These are phyloP conservation scores for Ampelomyces quisqualis DNA, from an alignment of 2,329 filamentous ascomycete genomes.

Conservation along the genomic window DNA sequence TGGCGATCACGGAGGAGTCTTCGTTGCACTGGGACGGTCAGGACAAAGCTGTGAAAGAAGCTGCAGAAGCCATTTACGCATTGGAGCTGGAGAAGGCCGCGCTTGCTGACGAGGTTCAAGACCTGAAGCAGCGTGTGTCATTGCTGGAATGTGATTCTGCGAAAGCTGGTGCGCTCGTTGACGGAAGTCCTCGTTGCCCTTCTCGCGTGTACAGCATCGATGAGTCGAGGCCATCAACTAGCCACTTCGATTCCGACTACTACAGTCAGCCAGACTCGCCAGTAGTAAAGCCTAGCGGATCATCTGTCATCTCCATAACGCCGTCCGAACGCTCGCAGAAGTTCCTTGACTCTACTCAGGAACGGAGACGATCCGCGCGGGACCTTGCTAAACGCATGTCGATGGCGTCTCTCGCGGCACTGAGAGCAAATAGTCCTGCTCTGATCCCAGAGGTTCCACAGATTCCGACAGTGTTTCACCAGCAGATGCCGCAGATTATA, in stretches of 20 bases:
- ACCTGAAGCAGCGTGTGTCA: conserved; percentile 23
- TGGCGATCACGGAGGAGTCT: conserved; percentile 31
- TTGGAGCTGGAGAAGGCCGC: conserved; percentile 31
- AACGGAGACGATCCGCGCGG: conserved; percentile 26
- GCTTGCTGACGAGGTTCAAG: conserved; percentile 25
- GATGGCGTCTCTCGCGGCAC: conserved; percentile 28
- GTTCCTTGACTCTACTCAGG: conserved; percentile 31
- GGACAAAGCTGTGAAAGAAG: conserved; percentile 35
- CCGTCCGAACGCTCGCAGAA: conserved; percentile 35
- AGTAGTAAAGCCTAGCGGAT: conserved; percentile 21
- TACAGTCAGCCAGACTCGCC: conserved; percentile 41
- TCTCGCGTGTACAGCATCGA: conserved; percentile 37
- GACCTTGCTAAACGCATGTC: conserved; percentile 37
- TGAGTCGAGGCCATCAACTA: conserved; percentile 40
- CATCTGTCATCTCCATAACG: conserved; percentile 16
- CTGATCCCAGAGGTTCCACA: conserved; percentile 23
- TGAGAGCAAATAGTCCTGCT: conserved; percentile 12
- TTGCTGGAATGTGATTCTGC: conserved; percentile 15
- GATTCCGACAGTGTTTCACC: conserved; percentile 4
- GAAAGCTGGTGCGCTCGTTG: conserved; percentile 13
- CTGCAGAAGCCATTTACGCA: conserved; percentile 34
- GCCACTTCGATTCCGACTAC: conserved; percentile 41
- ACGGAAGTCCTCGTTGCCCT: conserved; percentile 20
- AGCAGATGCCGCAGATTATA: conserved; percentile 9
- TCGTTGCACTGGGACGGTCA: conserved; percentile 28